phyloP scores from a whole-genome alignment of 2,329 filamentous ascomycete species.

The Ascomycota sp. region DNA sequence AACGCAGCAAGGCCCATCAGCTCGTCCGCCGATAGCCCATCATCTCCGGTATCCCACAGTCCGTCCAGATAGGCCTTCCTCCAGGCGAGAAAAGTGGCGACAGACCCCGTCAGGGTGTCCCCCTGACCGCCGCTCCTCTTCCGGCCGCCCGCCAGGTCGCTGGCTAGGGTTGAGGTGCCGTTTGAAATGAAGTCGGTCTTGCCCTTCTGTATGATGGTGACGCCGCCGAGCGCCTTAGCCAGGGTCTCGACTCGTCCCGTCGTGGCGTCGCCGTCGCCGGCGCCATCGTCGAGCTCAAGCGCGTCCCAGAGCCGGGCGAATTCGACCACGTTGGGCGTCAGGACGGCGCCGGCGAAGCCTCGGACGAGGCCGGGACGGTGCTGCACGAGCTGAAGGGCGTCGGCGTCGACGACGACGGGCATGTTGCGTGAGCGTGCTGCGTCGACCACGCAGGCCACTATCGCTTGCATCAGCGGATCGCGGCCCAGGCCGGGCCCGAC shows the following conservation, averaged over 20 bases:
- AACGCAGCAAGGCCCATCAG: conserved; percentile 64
- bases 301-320: conserved; percentile 66
- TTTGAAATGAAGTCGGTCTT: conserved; percentile 65
- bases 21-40: conserved; percentile 27
- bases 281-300: conserved; percentile 33
- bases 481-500: conserved; percentile 83
- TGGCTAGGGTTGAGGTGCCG: conserved; percentile 51
- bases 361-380: conserved; percentile 54
- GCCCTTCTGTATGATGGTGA: conserved; percentile 86
- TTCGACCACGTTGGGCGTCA: conserved; percentile 92
- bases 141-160: conserved; percentile 58
- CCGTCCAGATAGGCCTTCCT: conserved; percentile 67
- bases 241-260: conserved; percentile 40
- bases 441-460: conserved; percentile 56
- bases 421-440: conserved; percentile 54
- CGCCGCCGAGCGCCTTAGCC: conserved; percentile 59
- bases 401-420: conserved; percentile 79
- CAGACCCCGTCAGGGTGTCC: conserved; percentile 75
- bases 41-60: conserved; percentile 45
- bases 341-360: conserved; percentile 64
- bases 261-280: neutral
- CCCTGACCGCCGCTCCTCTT: conserved; percentile 92
- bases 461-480: conserved; percentile 76
- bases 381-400: conserved; percentile 64
- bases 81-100: conserved; percentile 82